Percentiles rank a stretch among this genome's conserved stretches.
Evolutionary conservation across 2,329 filamentous ascomycete genomes (phyloP).

Genomic region (Claviceps capensis): DNA sequence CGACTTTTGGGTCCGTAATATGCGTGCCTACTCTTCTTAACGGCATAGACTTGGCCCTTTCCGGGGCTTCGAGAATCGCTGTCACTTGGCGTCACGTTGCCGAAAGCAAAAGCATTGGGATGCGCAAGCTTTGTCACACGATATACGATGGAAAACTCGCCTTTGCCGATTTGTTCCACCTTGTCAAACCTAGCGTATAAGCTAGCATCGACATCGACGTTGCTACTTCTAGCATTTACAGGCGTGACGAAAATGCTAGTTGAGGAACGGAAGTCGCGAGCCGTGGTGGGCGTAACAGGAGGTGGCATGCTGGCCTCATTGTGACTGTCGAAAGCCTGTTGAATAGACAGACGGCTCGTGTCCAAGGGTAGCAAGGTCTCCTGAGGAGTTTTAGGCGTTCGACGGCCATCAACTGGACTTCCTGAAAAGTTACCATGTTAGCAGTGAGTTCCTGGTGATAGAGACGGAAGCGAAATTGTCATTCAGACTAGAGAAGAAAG

Average conservation of each 20-base stretch:
- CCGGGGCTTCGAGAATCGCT: constrained; percentile 36
- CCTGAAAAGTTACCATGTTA: constrained; percentile 23
- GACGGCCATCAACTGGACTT: constrained; percentile 45
- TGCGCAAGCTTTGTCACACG: constrained; percentile 43
- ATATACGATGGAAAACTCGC: constrained; percentile 90
- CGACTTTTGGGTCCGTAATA: constrained; percentile 69
- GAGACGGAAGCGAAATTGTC: background rate
- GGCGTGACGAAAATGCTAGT: constrained; percentile 48
- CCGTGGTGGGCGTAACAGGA: constrained; percentile 72
- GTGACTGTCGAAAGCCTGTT: constrained; percentile 35
- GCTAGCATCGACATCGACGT: constrained; percentile 57
- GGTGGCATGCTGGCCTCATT: constrained; percentile 23
- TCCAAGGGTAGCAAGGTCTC: constrained; percentile 65
- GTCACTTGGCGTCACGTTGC: constrained; percentile 33
- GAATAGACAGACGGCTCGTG: constrained; percentile 72
- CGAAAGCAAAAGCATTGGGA: constrained; percentile 21
- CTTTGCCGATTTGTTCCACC: constrained; percentile 67
- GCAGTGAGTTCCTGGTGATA: constrained; percentile 12
- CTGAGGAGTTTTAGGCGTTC: constrained; percentile 65
- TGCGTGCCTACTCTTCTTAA: constrained; percentile 81
- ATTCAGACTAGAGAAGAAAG: background rate
- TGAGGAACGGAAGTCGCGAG: constrained; percentile 37
- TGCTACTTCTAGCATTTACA: constrained; percentile 53
- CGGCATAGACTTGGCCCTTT: constrained; percentile 60
- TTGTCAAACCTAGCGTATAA: constrained; percentile 66